Evolutionary conservation across 192 early-diverging fungal genomes (phyloP), one percentile per base, ranked within the genome.

Genomic region (Gonapodya prolifera): DNA sequence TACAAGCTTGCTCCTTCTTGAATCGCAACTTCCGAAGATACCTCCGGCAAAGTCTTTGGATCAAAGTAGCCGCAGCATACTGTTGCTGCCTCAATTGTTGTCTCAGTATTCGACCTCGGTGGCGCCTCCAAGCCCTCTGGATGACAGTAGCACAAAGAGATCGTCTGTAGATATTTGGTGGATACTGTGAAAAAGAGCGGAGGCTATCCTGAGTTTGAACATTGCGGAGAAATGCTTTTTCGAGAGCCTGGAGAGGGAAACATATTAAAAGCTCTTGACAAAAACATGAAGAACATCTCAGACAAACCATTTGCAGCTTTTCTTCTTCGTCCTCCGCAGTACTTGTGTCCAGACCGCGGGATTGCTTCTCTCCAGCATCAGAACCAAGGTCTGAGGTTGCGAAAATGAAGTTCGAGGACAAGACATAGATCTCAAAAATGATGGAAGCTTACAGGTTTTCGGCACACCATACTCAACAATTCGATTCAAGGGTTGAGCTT

Each of bases 141-240:
- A 89, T 89, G 31, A 80, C 80, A 1, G 85, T 87, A 33, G 81
- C 82, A 17, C 86, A 86, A 69, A 89, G 77, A 2, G 86, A 87
- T 23, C 86, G 82, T 29, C 86, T 78, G 76, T 89, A 89, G 34
- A 87, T 83, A 34, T 80, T 82, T 17, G 87, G 87, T 34, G 87
- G 87, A 78, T 87, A 89, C 74, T 87, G 86, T 1, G 87, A 89
- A 29, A 33, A 76, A 33, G 75, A 76, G 29, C 75, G 75, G 28
- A 35, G 34, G 34, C 34, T 35, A 23, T 76, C 75, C 31, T 23
- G 23, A 30, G 33, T 34, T 17, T 33, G 34, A 8, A 34, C 28
- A 0, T 30, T 16, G 13, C 75, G 75, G 30, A 33, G 35, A 16
- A 35, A 33, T 8, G 29, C 35, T 29, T 76, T 76, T 28, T 76